Evolutionary conservation across 2,329 filamentous ascomycete species (phyloP), one percentile per base, ranked within the genome.

Genomic region (Aspergillus flavus): DNA sequence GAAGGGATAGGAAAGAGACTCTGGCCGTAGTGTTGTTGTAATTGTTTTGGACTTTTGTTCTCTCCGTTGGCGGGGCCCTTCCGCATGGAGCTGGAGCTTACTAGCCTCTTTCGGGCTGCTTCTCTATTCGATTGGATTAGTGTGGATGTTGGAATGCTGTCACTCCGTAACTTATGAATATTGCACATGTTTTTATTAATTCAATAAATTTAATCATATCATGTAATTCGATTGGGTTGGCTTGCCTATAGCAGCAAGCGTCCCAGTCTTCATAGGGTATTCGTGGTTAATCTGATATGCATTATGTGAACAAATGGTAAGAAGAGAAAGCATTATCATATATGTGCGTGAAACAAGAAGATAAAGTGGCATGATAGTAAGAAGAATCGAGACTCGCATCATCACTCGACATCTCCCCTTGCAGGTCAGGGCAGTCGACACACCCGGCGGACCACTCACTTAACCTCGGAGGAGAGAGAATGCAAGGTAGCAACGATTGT

Each of bases 1-100:
- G 14, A 50, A 30, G 10, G 21, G 14, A 26, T 16, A 32, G 11
- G 48, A 28, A 21, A 34, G n/a, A 21, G 14, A 45, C 46, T 12
- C 12, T 28, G 6, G 26, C 26, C 6, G 28, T 12, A 28, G 26
- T 21, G 50, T 34, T 26, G 50, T 19, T 54, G 30, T 36, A 21
- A 28, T 50, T 50, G 26, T 50, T 50, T 50, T 50, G 26, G 50
- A 36, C 50, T 21, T 54, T 30, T 23, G n/a, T 60, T 57, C 61
- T 50, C 16, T 54, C 45, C 30, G 30, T 57, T 57, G 53, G 59
- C 59, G 59, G 59, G 59, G 54, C 54, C 41, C 41, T 57, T 61
- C 59, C 54, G 54, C 59, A 48, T 41, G 39, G 39, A n/a, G 32
- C 16, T 26, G n/a, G 12, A 32, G 19, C 52, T n/a, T n/a, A 34